Evolutionary conservation across 768 basidiomycete genomes (phyloP).

Genomic region (Boletus fagicola): DNA sequence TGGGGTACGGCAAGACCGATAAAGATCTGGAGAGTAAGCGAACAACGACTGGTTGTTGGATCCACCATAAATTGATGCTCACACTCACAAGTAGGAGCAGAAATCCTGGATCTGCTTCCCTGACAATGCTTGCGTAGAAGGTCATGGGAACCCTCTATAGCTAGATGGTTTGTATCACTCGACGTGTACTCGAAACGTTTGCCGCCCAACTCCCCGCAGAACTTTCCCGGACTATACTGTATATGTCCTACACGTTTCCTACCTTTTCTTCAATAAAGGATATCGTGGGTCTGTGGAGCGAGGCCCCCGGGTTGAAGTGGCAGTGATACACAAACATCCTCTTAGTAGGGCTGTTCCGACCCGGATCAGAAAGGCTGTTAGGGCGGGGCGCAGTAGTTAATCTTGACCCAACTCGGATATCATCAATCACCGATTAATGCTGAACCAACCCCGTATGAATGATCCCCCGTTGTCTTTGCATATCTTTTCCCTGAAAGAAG

Average conservation of each 20-base stretch:
- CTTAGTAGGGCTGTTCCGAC: background rate
- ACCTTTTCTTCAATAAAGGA: background rate
- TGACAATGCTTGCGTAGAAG: background rate
- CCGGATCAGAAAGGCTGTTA: background rate
- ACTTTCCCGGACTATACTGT: background rate
- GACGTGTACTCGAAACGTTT: background rate
- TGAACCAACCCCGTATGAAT: background rate
- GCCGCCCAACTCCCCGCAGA: background rate
- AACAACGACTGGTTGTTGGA: background rate
- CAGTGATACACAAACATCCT: background rate
- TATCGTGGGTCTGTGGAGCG: background rate
- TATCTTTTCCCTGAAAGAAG: background rate
- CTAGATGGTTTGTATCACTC: background rate
- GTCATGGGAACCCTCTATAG: background rate
- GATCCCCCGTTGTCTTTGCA: background rate
- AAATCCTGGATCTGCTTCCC: background rate
- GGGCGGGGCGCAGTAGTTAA: background rate
- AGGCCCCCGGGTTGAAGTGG: background rate
- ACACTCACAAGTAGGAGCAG: background rate
- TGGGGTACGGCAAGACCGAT: background rate
- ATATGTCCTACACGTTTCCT: background rate
- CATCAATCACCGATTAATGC: background rate
- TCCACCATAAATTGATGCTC: background rate
- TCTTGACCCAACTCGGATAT: background rate
- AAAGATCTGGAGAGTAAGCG: background rate